These are phyloP conservation scores for Trichoderma sp. DNA, from an alignment of 2,329 filamentous ascomycete species.

Conservation along the genomic window DNA sequence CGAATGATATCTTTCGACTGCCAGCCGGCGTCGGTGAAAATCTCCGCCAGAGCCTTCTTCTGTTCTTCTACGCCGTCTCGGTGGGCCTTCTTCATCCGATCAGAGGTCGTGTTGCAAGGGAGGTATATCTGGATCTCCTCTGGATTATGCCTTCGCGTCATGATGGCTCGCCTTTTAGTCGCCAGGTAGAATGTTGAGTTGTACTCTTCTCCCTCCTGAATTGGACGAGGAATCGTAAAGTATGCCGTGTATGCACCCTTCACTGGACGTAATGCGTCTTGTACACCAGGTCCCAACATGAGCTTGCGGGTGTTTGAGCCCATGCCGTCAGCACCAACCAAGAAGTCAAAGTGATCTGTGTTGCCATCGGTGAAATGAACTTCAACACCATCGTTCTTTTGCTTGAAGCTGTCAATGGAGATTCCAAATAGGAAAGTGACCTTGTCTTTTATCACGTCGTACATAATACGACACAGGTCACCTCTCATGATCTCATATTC, in stretches of 20 bases:
- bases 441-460: constrained; percentile 31
- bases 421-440: constrained; percentile 32
- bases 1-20: constrained; percentile 34
- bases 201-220: constrained; percentile 21
- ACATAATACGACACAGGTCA: constrained; percentile 46
- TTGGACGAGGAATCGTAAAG: constrained; percentile 36
- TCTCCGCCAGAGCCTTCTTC: constrained; percentile 37
- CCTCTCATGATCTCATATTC: constrained; percentile 57
- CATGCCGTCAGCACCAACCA: constrained; percentile 24
- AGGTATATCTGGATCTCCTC: constrained; percentile 26
- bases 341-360: constrained; percentile 19
- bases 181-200: constrained; percentile 32
- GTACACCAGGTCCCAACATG: constrained; percentile 14
- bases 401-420: constrained; percentile 28
- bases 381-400: constrained; percentile 22
- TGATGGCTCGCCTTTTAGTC: constrained; percentile 36
- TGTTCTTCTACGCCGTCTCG: constrained; percentile 23
- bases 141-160: constrained; percentile 28
- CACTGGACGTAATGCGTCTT: neutral
- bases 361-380: constrained; percentile 22
- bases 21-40: constrained; percentile 47
- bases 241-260: constrained; percentile 34
- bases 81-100: constrained; percentile 24
- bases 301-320: constrained; percentile 20
- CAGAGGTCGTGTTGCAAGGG: constrained; percentile 26